These are phyloP conservation scores for Typha latifolia DNA, from an alignment of 176 grass and related monocot genomes.

Conservation along the genomic window DNA sequence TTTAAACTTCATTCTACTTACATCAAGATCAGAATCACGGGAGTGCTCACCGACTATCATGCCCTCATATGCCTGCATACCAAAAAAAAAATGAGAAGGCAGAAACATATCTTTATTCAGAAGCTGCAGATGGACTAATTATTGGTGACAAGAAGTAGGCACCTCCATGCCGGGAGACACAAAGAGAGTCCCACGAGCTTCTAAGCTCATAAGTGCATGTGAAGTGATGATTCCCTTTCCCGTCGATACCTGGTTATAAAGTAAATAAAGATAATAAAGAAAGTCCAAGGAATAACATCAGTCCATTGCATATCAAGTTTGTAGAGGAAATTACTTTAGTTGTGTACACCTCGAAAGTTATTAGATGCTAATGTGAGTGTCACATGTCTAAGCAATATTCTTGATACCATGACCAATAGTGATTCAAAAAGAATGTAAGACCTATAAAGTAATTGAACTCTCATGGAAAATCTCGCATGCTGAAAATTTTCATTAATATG, in stretches of 20 bases:
- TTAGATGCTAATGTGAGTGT: too few species aligned
- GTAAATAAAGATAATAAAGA: slow-evolving; percentile 8
- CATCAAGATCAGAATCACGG: slow-evolving; percentile 95
- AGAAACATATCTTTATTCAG: slow-evolving; percentile 8
- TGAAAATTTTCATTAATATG: too few species aligned
- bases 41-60: slow-evolving; percentile 98
- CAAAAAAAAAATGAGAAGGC: slow-evolving; percentile 25
- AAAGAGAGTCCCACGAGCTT: slow-evolving; percentile 95
- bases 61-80: slow-evolving; percentile 74
- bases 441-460: too few species aligned
- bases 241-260: slow-evolving; percentile 67
- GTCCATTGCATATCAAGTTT: neutral
- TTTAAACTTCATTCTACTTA: slow-evolving; percentile 31
- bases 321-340: too few species aligned
- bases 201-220: slow-evolving; percentile 94
- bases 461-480: too few species aligned
- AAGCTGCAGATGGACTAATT: slow-evolving; percentile 19
- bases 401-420: too few species aligned
- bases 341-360: too few species aligned
- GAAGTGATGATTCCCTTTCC: slow-evolving; percentile 79
- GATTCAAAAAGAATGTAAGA: too few species aligned
- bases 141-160: slow-evolving; percentile 12
- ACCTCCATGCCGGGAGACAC: slow-evolving; percentile 98
- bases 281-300: neutral
- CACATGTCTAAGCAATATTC: too few species aligned